A percentile compares a stretch with the other conserved stretches of the same genome.
Evolutionary conservation across 257 asterid species (phyloP).

Genomic region (Catharanthus roseus): DNA sequence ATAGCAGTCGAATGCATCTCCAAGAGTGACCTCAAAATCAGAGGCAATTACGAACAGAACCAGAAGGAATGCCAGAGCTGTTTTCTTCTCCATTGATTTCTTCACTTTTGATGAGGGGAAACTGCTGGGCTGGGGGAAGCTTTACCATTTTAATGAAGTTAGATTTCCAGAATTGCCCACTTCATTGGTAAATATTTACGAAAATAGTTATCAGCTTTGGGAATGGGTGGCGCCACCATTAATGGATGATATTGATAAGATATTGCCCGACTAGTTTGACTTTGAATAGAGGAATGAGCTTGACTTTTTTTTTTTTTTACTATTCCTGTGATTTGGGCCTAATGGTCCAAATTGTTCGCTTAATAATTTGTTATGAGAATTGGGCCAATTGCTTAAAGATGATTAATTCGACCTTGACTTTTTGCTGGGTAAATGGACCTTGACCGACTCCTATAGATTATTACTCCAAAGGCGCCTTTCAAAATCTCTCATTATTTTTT

Average conservation of each 20-base stretch:
- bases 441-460: too few relatives aligned
- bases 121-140: too few relatives aligned
- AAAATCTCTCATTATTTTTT: too few relatives aligned
- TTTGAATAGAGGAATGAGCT: background rate
- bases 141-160: background rate
- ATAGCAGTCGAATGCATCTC: background rate
- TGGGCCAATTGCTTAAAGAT: background rate
- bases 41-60: background rate
- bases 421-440: too few relatives aligned
- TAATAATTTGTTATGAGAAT: background rate
- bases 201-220: too few relatives aligned
- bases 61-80: background rate
- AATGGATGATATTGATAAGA: background rate
- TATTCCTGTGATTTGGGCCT: background rate
- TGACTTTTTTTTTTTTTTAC: background rate
- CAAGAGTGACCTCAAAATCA: constrained; percentile 1
- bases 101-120: too few relatives aligned
- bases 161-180: background rate
- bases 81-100: background rate
- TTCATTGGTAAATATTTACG: too few relatives aligned
- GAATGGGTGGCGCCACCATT: too few relatives aligned
- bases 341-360: background rate
- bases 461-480: too few relatives aligned
- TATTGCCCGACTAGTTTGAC: background rate
- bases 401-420: too few relatives aligned